Evolutionary conservation across 78 protist species (phyloP), one percentile per base, ranked within the genome.

Genomic region (Corallochytrium limacisporum): DNA sequence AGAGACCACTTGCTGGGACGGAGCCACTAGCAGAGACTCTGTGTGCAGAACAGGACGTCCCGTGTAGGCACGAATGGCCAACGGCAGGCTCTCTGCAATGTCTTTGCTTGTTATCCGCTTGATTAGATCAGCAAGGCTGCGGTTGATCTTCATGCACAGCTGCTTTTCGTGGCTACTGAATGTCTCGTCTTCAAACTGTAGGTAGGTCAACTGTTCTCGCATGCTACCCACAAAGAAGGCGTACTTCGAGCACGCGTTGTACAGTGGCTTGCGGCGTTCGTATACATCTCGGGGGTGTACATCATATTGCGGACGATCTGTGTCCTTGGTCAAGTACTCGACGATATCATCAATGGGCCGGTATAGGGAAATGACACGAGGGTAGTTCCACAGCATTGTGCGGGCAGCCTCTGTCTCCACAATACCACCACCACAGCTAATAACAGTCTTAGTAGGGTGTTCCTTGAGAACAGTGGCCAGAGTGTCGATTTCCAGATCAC

Each of bases 391-490:
- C 2, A 78, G 59, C 38, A 72, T 28, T 9, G 2, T 20, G 39
- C 71, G 60, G 7, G 18, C 39, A 31, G 51, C 62, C 35, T 28
- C 65, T 6, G 65, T 26, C 54, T 70, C 79, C 22, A 75, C 82
- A 7, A 82, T 28, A 35, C 82, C 82, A n/a, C 87, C 87, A 15
- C 87, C 87, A 10, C 42, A 33, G 20, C 76, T 32, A 35, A 79
- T 42, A 16, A 79, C 59, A 29, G 49, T 2, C n/a, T 31, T 13
- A 6, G 1, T 13, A 4, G 78, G 22, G 46, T 38, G 26, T 20
- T 18, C 68, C 24, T 16, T n/a, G 32, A 62, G 33, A 15, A 62
- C 4, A n/a, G 3, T 3, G 8, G 1, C 3, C 10, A 82, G 72
- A 3, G 26, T 28, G 13, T 15, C 39, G 7, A 2, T 39, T 55